Conservation (phyloP, 2,329 filamentous ascomycete genomes). For the Apiospora arundinis region DNA sequence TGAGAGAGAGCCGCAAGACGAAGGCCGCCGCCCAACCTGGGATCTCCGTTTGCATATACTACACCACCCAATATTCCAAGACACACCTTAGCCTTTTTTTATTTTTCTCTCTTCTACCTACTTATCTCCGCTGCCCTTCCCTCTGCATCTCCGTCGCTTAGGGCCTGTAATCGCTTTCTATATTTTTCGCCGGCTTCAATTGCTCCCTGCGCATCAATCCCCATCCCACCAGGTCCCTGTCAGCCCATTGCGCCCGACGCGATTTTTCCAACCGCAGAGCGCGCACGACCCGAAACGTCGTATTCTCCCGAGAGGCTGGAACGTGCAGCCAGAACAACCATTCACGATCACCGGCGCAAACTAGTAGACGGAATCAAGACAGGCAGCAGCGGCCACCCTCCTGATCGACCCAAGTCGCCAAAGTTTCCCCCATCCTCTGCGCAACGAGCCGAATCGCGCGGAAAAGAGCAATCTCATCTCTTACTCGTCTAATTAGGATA, state of each 20-base stretch:
- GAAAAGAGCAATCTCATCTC: neutral
- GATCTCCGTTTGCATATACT: constrained; percentile 16
- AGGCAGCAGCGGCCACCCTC: constrained; percentile 5
- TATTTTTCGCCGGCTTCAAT: constrained; percentile 6
- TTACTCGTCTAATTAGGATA: constrained; percentile 16
- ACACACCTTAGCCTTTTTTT: constrained; percentile 16
- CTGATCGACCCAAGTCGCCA: neutral
- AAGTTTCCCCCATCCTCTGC: constrained; percentile 5
- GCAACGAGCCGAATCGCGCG: constrained; percentile 6
- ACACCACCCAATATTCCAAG: constrained; percentile 19
- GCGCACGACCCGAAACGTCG: constrained; percentile 16
- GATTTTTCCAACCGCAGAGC: constrained; percentile 12
- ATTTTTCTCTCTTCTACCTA: constrained; percentile 8
- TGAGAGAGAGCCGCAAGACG: constrained; percentile 2
- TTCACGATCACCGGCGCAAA: constrained; percentile 15
- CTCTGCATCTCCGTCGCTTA: neutral
- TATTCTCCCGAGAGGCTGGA: constrained; percentile 15
- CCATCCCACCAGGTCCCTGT: constrained; percentile 1
- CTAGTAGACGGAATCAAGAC: constrained; percentile 9
- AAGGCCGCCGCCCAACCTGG: constrained; percentile 12
- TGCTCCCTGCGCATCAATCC: neutral
- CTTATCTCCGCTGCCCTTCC: neutral
- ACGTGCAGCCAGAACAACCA: constrained; percentile 11
- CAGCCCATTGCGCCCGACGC: constrained; percentile 16
- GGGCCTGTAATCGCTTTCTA: neutral